Base-by-base conservation (phyloP, 2,329 filamentous ascomycete species). In the Colletotrichum godetiae region DNA sequence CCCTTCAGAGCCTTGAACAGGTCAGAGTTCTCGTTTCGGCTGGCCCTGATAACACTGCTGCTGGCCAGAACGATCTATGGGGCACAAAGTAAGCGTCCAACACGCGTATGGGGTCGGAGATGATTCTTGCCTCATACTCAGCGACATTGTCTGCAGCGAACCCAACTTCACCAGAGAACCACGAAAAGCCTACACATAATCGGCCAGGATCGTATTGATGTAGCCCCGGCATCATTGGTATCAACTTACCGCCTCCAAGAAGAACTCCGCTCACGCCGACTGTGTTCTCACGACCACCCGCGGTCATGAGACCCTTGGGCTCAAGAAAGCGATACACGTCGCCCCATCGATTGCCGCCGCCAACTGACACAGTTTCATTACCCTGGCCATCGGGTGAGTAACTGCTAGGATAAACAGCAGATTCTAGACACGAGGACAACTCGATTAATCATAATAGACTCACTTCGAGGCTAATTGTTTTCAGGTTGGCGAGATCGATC, bases 111-210 rank as follows among this genome's bases (percentile, higher is more conserved):
- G 5, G 4, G 3, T 8, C 4, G 55, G 2, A 10, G 0, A 24
- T 7, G 7, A 3, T 19, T 13, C n/a, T 59, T 49, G 46, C 67
- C 12, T 65, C 60, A n/a, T 58, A 70, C 10, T 58, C 22, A 42
- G 78, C 75, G 15, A 87, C 80, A 46, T 81, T 85, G 75, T 87
- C 86, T 64, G 82, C 84, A 8, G 78, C 82, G 49, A 83, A 83
- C 0, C 67, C 69, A 4, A 53, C 13, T 1, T 62, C 19, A 4
- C 69, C 69, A 49, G 69, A 72, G 8, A 68, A 60, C 62, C 75
- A 77, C n/a, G 77, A 74, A 35, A 73, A 77, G 2, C 78, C 78
- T 67, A n/a, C 15, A 4, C 22, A 24, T 8, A 35, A 35, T 11
- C 33, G 12, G 12, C 5, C 10, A 35, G 33, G 33, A 35, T 35